Evolutionary conservation across 305 asterid species (phyloP), one percentile per base, ranked within the genome.

Genomic region (Salvia sclarea): DNA sequence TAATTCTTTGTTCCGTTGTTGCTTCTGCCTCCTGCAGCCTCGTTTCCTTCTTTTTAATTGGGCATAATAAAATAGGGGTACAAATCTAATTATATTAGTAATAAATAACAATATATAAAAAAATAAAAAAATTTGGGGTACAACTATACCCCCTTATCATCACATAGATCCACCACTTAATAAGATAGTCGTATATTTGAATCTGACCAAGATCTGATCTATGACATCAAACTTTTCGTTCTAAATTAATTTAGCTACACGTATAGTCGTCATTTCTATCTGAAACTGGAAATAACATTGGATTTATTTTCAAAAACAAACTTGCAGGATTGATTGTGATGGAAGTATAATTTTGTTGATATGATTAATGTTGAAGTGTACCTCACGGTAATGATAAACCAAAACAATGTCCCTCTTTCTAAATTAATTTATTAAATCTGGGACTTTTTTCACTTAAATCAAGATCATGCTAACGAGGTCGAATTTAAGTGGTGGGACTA

Each of bases 291-390:
- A 1, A 37, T 8, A 37, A 33, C 43, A 37, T 37, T 1, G 2
- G 12, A 37, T 33, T 33, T 6, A 37, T 12, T 60, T 18, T 38
- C 35, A 37, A 21, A 21, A 5, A 17, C 21, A 43, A 62, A 21
- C 35, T 17, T 38, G 6, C 20, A 13, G 13, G 3, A 40, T 24
- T 30, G 59, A 64, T 48, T 30, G 69, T 40, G 22, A 47, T 12
- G 28, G 28, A 30, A 48, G 10, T 66, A 8, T 11, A 13, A 14
- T 44, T 17, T 8, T 44, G 25, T 63, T 13, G 44, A 30, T 2
- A 31, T 21, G 68, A 47, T 49, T 9, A 37, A 8, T 35, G 43
- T 44, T 22, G 68, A 70, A 70, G 75, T 60, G 75, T 45, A 49
- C 68, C 75, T 37, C 48, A 50, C 58, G 64, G 24, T 24, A 43